Evolutionary conservation across 331 rosid genomes (phyloP).

Genomic region (Arachis monticola): DNA sequence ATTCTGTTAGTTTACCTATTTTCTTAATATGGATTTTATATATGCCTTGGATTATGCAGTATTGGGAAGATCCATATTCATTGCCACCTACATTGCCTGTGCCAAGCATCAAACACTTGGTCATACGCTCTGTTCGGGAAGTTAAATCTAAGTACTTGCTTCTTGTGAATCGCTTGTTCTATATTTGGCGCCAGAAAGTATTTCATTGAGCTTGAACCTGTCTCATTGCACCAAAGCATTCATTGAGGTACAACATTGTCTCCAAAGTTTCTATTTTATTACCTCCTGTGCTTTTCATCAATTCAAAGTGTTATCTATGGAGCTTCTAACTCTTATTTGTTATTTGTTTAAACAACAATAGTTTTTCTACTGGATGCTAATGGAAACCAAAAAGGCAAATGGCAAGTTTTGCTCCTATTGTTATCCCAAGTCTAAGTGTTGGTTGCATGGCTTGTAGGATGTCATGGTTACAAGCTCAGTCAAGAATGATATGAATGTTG

Average conservation of each 20-base stretch:
- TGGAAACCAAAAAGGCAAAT: too few relatives aligned
- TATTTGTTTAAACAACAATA: not conserved
- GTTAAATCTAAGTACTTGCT: not conserved
- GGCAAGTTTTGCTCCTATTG: too few relatives aligned
- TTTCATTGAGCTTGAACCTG: not conserved
- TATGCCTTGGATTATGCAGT: constrained; percentile 24
- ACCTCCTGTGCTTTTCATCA: not conserved
- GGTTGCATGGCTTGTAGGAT: constrained; percentile 38
- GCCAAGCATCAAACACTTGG: constrained; percentile 32
- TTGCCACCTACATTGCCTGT: constrained; percentile 7
- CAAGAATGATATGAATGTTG: not conserved
- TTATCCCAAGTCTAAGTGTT: too few relatives aligned
- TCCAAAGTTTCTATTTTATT: not conserved
- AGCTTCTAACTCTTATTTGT: constrained; percentile 5
- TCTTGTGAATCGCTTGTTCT: constrained; percentile 20
- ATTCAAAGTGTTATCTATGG: not conserved
- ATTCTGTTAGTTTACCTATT: not conserved
- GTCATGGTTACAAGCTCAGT: constrained; percentile 15
- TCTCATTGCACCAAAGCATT: not conserved
- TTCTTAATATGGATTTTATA: not conserved
- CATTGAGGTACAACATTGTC: constrained; percentile 29
- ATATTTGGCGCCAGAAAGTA: constrained; percentile 10
- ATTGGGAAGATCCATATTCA: not conserved
- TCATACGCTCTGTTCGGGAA: not conserved
- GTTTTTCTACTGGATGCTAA: too few relatives aligned